Conservation (phyloP, 73 alveolate species). For the Symbiodinium pilosum region DNA sequence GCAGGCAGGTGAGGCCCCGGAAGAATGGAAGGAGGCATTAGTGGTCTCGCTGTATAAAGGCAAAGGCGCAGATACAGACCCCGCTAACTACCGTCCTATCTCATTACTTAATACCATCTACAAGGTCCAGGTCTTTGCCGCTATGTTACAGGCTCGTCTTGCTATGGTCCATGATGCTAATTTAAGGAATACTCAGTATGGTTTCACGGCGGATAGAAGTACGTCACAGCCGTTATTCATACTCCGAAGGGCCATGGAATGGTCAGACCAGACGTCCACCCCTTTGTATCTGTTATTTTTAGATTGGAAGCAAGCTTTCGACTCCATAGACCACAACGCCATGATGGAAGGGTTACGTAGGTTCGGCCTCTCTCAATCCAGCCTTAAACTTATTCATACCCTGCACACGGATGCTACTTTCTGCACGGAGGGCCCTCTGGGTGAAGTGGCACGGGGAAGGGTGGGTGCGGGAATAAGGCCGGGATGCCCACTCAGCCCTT, state of each 20-base stretch:
- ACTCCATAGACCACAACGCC: slow-evolving; percentile 47
- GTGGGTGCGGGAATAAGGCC: neutral
- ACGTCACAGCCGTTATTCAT: neutral
- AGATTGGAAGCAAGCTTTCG: slow-evolving; percentile 41
- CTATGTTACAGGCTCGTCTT: neutral
- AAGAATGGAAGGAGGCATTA: neutral
- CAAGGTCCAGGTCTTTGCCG: neutral
- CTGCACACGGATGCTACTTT: neutral
- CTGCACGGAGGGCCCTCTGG: neutral
- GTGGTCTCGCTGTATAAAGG: neutral
- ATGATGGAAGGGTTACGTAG: neutral
- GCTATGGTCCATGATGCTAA: neutral
- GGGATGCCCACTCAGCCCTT: slow-evolving; percentile 28
- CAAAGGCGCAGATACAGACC: neutral
- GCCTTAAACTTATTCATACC: neutral
- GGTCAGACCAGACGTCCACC: neutral
- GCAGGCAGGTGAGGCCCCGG: neutral
- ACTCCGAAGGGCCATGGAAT: neutral
- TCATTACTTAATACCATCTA: neutral
- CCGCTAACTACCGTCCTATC: neutral
- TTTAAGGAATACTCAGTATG: neutral
- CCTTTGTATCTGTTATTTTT: neutral
- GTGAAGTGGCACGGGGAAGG: neutral
- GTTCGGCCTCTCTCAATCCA: neutral
- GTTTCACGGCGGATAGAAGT: neutral